phyloP scores from a whole-genome alignment of 768 basidiomycete species.

The Mycena capillaripes region DNA sequence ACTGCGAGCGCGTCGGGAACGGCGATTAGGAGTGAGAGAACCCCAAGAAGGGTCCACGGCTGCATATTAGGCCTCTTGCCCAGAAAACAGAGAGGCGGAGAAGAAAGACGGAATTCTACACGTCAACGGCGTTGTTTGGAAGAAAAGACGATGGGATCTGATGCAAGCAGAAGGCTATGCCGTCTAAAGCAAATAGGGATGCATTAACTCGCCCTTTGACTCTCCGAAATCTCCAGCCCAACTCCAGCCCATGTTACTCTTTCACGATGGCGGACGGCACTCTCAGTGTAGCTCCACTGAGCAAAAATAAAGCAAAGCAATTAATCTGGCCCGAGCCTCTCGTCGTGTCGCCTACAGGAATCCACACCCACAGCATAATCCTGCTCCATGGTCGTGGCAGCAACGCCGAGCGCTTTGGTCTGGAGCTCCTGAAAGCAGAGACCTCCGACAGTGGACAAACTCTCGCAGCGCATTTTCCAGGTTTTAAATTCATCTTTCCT shows the following conservation, averaged over 20 bases:
- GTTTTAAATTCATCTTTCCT: conserved; percentile 27
- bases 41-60: conserved; percentile 47
- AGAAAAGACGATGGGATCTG: neutral
- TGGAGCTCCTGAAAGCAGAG: conserved; percentile 15
- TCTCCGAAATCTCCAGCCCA: neutral
- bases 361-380: conserved; percentile 27
- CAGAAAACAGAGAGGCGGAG: neutral
- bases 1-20: conserved; percentile 64
- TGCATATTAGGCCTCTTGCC: conserved; percentile 26
- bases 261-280: neutral
- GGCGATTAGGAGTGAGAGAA: conserved; percentile 51
- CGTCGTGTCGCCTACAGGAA: conserved; percentile 10
- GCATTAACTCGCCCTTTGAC: neutral
- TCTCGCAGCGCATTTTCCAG: conserved; percentile 25
- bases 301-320: conserved; percentile 20
- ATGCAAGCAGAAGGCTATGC: neutral
- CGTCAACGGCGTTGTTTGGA: conserved; percentile 16
- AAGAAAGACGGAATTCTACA: conserved; percentile 12
- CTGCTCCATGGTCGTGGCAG: conserved; percentile 31
- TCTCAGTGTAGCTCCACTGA: neutral
- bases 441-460: conserved; percentile 1
- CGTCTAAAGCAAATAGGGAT: neutral
- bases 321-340: conserved; percentile 28
- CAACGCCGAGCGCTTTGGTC: conserved; percentile 31
- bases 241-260: neutral